These are phyloP conservation scores for Aspergillus floridensis DNA, from an alignment of 2,329 filamentous ascomycete genomes.

Conservation along the genomic window DNA sequence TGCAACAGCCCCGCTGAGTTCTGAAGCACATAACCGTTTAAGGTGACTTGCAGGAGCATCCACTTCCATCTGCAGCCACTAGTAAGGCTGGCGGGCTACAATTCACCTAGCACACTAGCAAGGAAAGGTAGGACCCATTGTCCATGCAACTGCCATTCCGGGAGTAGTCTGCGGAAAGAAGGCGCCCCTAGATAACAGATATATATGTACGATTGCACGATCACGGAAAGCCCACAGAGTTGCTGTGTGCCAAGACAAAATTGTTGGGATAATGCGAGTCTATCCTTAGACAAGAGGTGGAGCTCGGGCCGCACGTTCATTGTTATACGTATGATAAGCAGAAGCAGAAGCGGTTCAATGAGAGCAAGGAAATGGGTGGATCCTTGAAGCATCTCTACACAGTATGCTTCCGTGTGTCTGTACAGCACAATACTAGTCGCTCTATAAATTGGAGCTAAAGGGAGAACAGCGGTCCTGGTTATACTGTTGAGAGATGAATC, in stretches of 20 bases:
- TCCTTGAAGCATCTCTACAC: not conserved
- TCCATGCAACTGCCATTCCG: not conserved
- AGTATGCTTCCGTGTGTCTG: not conserved
- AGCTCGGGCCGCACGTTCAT: conserved; percentile 21
- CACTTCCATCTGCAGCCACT: conserved; percentile 23
- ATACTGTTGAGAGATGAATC: too few relatives aligned
- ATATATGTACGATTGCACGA: not conserved
- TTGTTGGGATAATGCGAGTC: conserved; percentile 10
- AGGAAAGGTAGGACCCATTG: not conserved
- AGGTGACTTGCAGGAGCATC: conserved; percentile 20
- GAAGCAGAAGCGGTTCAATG: too few relatives aligned
- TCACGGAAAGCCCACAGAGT: not conserved
- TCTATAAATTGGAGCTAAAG: too few relatives aligned
- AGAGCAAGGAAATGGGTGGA: conserved; percentile 5
- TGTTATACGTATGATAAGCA: not conserved
- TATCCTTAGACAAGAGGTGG: conserved; percentile 6
- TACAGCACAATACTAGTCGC: too few relatives aligned
- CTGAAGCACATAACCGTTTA: conserved; percentile 18
- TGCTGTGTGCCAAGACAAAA: not conserved
- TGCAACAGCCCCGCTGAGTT: not conserved
- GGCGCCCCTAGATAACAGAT: not conserved
- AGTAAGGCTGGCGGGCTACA: conserved; percentile 9
- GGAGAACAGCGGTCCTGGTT: too few relatives aligned
- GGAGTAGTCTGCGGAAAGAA: not conserved
- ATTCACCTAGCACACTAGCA: not conserved